Base-by-base conservation (phyloP, 257 asterid species). In the Rehmannia glutinosa region DNA sequence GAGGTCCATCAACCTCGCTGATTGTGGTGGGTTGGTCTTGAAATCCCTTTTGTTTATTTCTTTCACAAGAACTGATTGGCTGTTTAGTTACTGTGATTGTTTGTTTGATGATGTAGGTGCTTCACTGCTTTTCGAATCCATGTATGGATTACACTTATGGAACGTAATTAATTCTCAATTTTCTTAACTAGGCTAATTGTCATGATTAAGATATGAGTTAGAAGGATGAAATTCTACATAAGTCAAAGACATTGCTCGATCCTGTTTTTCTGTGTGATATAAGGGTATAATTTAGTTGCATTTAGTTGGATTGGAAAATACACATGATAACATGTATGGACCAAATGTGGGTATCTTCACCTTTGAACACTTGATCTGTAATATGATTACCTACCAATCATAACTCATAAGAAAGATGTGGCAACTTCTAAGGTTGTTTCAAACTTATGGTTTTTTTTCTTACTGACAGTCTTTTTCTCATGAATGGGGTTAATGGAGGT, bases 1-100 rank as follows among this genome's bases (percentile, higher is more conserved):
- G 75, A 58, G 49, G 54, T 45, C 16, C 69, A 72, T 59, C 76
- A 53, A 58, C 51, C 72, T 62, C 76, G 71, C 27, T 80, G 69
- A 80, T 69, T 64, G 53, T 43, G 19, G 19, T 52, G 39, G 75
- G 74, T 69, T 39, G 3, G 61, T 53, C 64, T 23, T 61, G 24
- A 64, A 47, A 32, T 63, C 28, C 65, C 13, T 10, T 39, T 11
- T 9, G 17, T 7, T 12, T n/a, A 12, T 52, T n/a, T n/a, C n/a
- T n/a, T n/a, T n/a, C n/a, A n/a, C n/a, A n/a, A n/a, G n/a, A n/a
- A n/a, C n/a, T n/a, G n/a, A n/a, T n/a, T n/a, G n/a, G n/a, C n/a
- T n/a, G n/a, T n/a, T n/a, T 21, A 0, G 8, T 10, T 50, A 19
- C 12, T 20, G 30, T 58, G 50, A 21, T 41, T 59, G 54, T 12